These are phyloP conservation scores for Exophiala alcalophila DNA, from an alignment of 2,329 filamentous ascomycete genomes.

Conservation along the genomic window DNA sequence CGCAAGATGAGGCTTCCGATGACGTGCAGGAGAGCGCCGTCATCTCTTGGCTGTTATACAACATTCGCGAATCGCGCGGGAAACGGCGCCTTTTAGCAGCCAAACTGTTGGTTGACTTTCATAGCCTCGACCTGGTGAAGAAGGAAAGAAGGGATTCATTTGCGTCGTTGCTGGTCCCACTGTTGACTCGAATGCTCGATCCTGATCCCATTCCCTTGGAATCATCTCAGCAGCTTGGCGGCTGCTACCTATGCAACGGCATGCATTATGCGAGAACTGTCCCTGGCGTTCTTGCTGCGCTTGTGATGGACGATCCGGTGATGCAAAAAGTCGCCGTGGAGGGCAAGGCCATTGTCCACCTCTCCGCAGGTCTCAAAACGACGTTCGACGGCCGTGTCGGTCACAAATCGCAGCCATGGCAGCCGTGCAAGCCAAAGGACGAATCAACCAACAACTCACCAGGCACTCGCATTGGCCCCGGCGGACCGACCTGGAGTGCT, in stretches of 20 bases:
- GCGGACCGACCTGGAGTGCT: constrained; percentile 61
- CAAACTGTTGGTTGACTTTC: constrained; percentile 66
- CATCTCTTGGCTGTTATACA: constrained; percentile 68
- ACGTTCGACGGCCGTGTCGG: constrained; percentile 60
- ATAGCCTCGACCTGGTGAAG: constrained; percentile 64
- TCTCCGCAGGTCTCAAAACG: constrained; percentile 63
- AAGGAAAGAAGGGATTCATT: constrained; percentile 63
- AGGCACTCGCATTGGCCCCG: constrained; percentile 27
- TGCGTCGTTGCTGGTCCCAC: constrained; percentile 65
- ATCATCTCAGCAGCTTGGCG: constrained; percentile 31
- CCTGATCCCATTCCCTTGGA: constrained; percentile 41
- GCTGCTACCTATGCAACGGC: constrained; percentile 29
- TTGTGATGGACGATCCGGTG: constrained; percentile 73
- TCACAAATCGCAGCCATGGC: constrained; percentile 26
- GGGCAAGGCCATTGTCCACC: constrained; percentile 58
- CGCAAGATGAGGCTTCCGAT: constrained; percentile 40
- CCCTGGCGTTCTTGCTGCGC: constrained; percentile 70
- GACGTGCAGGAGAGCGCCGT: constrained; percentile 68
- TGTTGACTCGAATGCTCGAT: constrained; percentile 63
- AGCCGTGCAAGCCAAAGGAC: constrained; percentile 24
- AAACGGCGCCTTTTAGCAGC: constrained; percentile 66
- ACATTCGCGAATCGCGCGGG: constrained; percentile 57
- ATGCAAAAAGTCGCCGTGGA: constrained; percentile 82
- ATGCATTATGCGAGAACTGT: constrained; percentile 52
- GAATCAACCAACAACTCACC: constrained; percentile 3